phyloP scores from a whole-genome alignment of 805 yeast species.

The Starmerella bombi region DNA sequence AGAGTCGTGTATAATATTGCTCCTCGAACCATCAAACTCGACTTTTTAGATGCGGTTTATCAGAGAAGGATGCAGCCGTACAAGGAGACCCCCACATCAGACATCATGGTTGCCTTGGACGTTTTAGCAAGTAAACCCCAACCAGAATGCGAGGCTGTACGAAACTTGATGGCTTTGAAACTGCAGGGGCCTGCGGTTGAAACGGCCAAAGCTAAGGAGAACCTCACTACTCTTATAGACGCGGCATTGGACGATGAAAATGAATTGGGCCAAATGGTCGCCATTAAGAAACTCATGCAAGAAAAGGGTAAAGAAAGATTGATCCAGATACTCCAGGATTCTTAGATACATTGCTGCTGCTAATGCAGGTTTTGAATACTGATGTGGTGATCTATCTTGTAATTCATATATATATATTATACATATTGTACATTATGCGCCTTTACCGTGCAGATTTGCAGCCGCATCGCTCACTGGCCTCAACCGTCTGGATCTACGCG shows the following conservation, averaged over 20 bases:
- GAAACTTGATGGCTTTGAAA: slow-evolving; percentile 29
- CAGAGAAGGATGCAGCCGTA: slow-evolving; percentile 25
- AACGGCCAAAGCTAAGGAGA: slow-evolving; percentile 23
- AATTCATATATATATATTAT: background rate
- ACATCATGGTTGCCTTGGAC: slow-evolving; percentile 30
- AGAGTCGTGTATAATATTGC: slow-evolving; percentile 51
- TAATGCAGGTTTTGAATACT: background rate
- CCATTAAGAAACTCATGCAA: slow-evolving; percentile 49
- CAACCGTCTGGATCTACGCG: no score
- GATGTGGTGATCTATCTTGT: background rate
- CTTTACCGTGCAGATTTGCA: background rate
- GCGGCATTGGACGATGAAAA: slow-evolving; percentile 32
- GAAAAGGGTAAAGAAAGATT: slow-evolving; percentile 58
- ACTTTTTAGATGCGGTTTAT: slow-evolving; percentile 48
- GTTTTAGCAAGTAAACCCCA: slow-evolving; percentile 22
- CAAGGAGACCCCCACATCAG: slow-evolving; percentile 25
- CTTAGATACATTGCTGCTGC: background rate
- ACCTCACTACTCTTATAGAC: slow-evolving; percentile 23
- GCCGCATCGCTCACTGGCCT: no score
- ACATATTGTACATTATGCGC: background rate
- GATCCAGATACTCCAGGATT: slow-evolving; percentile 37
- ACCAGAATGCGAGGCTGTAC: slow-evolving; percentile 24
- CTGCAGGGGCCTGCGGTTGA: slow-evolving; percentile 27
- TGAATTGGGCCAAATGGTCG: slow-evolving; percentile 31
- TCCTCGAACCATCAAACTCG: slow-evolving; percentile 53